Percentiles rank a stretch among this genome's conserved stretches.
These are phyloP conservation scores for Poteriospumella lacustris DNA, from an alignment of 108 stramenopile genomes.

Conservation along the genomic window DNA sequence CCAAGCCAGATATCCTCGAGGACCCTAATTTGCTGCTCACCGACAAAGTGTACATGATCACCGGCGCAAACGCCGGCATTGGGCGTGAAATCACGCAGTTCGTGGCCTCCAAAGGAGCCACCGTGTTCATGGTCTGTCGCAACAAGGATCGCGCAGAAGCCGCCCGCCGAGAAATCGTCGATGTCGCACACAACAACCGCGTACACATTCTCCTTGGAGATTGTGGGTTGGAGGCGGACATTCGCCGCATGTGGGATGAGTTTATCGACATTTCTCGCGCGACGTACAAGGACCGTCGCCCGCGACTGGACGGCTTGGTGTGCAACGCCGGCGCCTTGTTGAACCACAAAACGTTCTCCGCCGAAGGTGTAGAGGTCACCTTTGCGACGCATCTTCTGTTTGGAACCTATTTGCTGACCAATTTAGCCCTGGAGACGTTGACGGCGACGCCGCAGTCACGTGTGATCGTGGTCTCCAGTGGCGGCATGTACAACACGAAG, in stretches of 20 bases:
- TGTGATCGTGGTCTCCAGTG: conserved; percentile 61
- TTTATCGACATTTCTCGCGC: background rate
- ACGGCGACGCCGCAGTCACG: conserved; percentile 49
- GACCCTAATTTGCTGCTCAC: conserved; percentile 44
- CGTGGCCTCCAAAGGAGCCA: conserved; percentile 62
- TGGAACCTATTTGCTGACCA: conserved; percentile 70
- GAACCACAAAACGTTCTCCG: conserved; percentile 66
- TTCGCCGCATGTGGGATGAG: conserved; percentile 34
- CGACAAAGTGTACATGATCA: conserved; percentile 67
- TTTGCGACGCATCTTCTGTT: conserved; percentile 73
- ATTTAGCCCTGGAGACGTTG: conserved; percentile 63
- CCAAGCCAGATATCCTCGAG: conserved; percentile 28
- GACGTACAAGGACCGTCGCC: background rate
- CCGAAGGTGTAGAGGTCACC: conserved; percentile 76
- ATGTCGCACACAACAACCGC: conserved; percentile 49
- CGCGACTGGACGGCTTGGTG: conserved; percentile 68
- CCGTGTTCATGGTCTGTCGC: conserved; percentile 81
- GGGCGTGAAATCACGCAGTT: conserved; percentile 72
- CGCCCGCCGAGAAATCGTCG: conserved; percentile 65
- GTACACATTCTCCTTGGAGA: conserved; percentile 61
- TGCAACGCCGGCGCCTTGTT: conserved; percentile 85
- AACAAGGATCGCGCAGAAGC: conserved; percentile 69
- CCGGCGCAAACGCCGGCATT: conserved; percentile 77
- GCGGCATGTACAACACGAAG: conserved; percentile 81
- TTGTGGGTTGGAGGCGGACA: conserved; percentile 60